A percentile compares a stretch with the other conserved stretches of the same genome.
These are phyloP conservation scores for Fusarium abutilonis DNA, from an alignment of 2,329 filamentous ascomycete genomes.

Conservation along the genomic window DNA sequence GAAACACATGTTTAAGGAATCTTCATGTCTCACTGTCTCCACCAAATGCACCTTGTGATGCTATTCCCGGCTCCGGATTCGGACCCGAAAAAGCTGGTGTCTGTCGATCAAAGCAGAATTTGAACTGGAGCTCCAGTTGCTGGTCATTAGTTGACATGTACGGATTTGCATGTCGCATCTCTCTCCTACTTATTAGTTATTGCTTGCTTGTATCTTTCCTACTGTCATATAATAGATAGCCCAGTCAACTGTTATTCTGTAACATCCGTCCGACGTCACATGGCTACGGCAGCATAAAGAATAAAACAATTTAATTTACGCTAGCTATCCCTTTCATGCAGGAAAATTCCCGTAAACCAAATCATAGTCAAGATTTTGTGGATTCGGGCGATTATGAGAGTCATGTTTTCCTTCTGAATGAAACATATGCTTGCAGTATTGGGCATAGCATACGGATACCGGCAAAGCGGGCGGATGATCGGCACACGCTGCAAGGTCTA, in stretches of 20 bases:
- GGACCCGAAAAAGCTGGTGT: conserved; percentile 20
- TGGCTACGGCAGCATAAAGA: not conserved
- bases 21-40: not conserved
- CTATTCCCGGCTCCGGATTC: conserved; percentile 28
- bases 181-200: too few relatives aligned
- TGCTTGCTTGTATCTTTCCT: too few relatives aligned
- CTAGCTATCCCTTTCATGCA: conserved; percentile 1
- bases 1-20: too few relatives aligned
- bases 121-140: not conserved
- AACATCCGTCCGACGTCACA: not conserved
- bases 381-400: not conserved
- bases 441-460: conserved; percentile 16
- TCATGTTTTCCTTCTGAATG: conserved; percentile 25
- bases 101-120: conserved; percentile 5
- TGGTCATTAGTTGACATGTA: not conserved
- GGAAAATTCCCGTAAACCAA: not conserved
- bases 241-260: too few relatives aligned
- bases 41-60: not conserved
- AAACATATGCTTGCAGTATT: conserved; percentile 31
- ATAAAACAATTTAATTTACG: not conserved
- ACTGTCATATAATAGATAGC: too few relatives aligned
- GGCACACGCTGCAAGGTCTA: conserved; percentile 24
- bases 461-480: conserved; percentile 39
- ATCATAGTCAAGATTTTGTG: conserved; percentile 4
- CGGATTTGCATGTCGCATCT: too few relatives aligned